Evolutionary conservation across 2,329 filamentous ascomycete species (phyloP), one percentile per base, ranked within the genome.

Genomic region (Leptodontidium sp.): DNA sequence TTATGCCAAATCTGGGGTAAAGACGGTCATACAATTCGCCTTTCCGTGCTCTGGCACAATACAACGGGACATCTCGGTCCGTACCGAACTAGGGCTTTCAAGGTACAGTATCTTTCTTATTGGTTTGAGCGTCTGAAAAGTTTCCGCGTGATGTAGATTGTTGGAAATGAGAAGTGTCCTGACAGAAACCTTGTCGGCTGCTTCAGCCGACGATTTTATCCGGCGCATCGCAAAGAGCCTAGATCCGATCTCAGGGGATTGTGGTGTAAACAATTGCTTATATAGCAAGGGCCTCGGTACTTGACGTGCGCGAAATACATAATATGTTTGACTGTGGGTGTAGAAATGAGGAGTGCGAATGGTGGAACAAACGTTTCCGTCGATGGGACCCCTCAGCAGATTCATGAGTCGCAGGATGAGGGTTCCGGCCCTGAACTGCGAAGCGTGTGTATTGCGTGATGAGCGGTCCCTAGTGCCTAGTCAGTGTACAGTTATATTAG

Each of bases 161-260:
- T 29, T 62, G 15, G 9, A 47, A 3, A 21, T 53, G 17, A 64
- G 17, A 53, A 64, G 61, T 52, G 32, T 50, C 32, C 9, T 53
- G 32, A 52, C 9, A 38, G 14, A 52, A 38, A 35, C 38, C 21
- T 17, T 57, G 55, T 26, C 68, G 68, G 68, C 68, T 57, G 45
- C 64, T 50, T 65, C 50, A 64, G 47, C 68, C 68, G 68, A 57
- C 21, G 61, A 45, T 21, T 69, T 69, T 69, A 67, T 11, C 68
- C 68, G 61, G 21, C 29, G 29, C 45, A 38, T 29, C 24, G 9
- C 50, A 12, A 12, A 59, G 2, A 26, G 35, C 38, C 57, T 29
- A 43, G 57, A 43, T 43, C 35, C 35, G 35, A 40, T 40, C 12
- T 58, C 32, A 40, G 35, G 32, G 35, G 38, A 24, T 11, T 45